These are phyloP conservation scores for Kalanchoe fedtschenkoi DNA, from an alignment of 164 flowering plant species.

Conservation along the genomic window DNA sequence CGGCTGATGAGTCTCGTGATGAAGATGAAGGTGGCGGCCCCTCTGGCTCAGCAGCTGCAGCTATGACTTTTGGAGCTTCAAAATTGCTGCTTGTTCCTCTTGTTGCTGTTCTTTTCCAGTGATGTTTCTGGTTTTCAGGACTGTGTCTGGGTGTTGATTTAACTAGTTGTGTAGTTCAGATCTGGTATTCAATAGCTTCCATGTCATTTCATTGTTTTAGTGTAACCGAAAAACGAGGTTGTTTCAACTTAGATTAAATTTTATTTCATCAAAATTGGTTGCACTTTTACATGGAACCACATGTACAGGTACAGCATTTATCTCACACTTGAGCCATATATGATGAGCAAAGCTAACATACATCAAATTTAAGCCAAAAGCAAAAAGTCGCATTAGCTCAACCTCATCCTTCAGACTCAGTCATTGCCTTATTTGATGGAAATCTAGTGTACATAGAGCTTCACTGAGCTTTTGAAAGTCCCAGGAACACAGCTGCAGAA, in stretches of 20 bases:
- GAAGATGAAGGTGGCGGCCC: background rate
- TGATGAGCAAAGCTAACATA: background rate
- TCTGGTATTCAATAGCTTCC: too few relatives aligned
- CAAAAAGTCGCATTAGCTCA: background rate
- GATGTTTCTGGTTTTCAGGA: background rate
- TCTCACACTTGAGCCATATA: background rate
- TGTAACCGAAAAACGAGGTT: too few relatives aligned
- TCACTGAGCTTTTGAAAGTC: constrained; percentile 44
- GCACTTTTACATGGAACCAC: too few relatives aligned
- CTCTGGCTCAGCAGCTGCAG: constrained; percentile 11
- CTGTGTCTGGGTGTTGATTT: too few relatives aligned
- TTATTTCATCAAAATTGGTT: background rate
- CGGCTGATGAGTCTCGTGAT: background rate
- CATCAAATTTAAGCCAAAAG: background rate
- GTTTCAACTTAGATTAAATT: too few relatives aligned
- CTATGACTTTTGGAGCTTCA: constrained; percentile 5
- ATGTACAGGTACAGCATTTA: background rate
- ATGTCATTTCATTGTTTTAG: too few relatives aligned
- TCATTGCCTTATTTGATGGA: background rate
- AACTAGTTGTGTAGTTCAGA: too few relatives aligned
- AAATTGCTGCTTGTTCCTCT: constrained; percentile 8
- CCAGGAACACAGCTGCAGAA: constrained; percentile 74
- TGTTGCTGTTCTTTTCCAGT: constrained; percentile 9
- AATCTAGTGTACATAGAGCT: background rate
- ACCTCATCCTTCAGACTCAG: background rate